These are phyloP conservation scores for Taiozyma onychis DNA, from an alignment of 1,139 yeast species.

Conservation along the genomic window DNA sequence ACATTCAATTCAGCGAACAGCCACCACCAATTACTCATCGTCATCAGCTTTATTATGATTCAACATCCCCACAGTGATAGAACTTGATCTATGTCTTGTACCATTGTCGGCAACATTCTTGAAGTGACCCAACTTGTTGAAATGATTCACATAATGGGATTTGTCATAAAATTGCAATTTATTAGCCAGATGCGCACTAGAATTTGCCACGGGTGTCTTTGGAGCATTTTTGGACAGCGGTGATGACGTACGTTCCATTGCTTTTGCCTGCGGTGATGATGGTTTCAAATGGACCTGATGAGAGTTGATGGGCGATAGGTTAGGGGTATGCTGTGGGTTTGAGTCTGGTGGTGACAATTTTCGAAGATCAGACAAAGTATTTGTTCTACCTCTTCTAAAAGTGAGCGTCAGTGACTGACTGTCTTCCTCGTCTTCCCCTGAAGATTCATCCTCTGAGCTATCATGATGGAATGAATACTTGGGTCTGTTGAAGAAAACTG, in stretches of 20 bases:
- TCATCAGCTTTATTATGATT: neutral
- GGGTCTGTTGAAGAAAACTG: neutral
- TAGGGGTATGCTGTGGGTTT: neutral
- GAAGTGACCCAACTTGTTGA: slow-evolving; percentile 38
- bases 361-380: slow-evolving; percentile 7
- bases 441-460: neutral
- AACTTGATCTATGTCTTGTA: slow-evolving; percentile 17
- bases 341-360: slow-evolving; percentile 6
- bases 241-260: slow-evolving; percentile 22
- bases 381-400: slow-evolving; percentile 9
- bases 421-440: slow-evolving; percentile 28
- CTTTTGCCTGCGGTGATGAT: slow-evolving; percentile 1
- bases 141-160: slow-evolving; percentile 37
- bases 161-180: neutral
- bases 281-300: neutral
- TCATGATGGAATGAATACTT: neutral
- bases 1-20: neutral
- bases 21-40: neutral
- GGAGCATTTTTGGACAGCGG: slow-evolving; percentile 29
- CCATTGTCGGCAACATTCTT: slow-evolving; percentile 25
- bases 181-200: slow-evolving; percentile 24
- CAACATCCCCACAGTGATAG: slow-evolving; percentile 22
- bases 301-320: slow-evolving; percentile 1
- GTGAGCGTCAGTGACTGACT: slow-evolving; percentile 6
- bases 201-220: slow-evolving; percentile 23